Base-by-base conservation (phyloP, 192 early-diverging fungal genomes). In the Coemansia guatemalensis region DNA sequence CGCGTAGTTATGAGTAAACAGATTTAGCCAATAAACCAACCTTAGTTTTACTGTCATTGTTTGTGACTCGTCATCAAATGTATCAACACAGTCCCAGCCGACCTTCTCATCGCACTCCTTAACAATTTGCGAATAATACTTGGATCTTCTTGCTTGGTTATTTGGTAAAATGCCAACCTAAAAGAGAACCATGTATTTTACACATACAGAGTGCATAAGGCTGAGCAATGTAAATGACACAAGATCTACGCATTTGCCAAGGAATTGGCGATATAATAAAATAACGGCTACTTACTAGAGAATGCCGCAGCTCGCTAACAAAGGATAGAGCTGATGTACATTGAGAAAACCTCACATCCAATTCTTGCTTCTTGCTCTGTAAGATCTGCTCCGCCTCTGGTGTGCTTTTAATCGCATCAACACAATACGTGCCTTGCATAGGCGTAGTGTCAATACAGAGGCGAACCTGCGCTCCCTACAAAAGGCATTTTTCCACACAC, bases 271-370 rank as follows among this genome's bases (percentile, higher is more conserved):
- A 6, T 29, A 12, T 1, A 17, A 56, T 27, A 27, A 30, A 14
- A 1, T 27, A 6, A 6, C 12, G n/a, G 26, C 22, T 52, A 48
- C 68, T 68, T 73, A 79, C 76, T 65, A 80, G 30, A 1, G 68
- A 51, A 51, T 80, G 50, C 22, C 66, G 64, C 33, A 80, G 44
- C 27, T 80, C 77, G n/a, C 56, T 60, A 30, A 71, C 68, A 73
- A 80, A 80, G 2, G 77, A 67, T 27, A 80, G 27, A 2, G 67
- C 61, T 3, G 65, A 67, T 24, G 77, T 67, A 23, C 77, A 80
- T 27, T 80, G 77, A n/a, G 51, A 67, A 33, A 74, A 74, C 18
- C 77, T 61, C 4, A 22, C 41, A 60, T 74, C 53, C 27, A 80
- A 56, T 4, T 70, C 68, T 1, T 54, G 21, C n/a, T 32, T 47